Evolutionary conservation across 768 basidiomycete species (phyloP), one percentile per base, ranked within the genome.

Genomic region (Panaeolus papilionaceus): DNA sequence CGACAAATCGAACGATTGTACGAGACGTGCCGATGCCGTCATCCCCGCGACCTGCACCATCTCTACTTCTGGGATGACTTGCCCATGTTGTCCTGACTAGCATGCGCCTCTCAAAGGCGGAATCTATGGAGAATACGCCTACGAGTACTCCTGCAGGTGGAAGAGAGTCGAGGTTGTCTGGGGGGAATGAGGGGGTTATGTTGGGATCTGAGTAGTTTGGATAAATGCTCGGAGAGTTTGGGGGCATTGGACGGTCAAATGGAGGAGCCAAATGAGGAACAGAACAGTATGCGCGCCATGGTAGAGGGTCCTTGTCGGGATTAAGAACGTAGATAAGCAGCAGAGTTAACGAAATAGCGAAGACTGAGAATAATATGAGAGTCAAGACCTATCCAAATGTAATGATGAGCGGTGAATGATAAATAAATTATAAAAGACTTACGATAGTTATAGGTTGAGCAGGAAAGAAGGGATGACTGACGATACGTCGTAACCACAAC

Each of bases 241-340:
- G 77, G 75, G 68, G 73, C 62, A 67, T 85, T 72, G 70, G 82
- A 79, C 63, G 86, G 79, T 74, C 81, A 77, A 63, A 81, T 73
- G 69, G 84, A 81, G 66, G 82, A 71, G 61, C 84, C 37, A 78
- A 73, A 9, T 75, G 85, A 4, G 91, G 91, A 65, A 89, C 84
- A 26, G 92, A 88, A 79, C 97, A 99, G 76, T 97, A 98, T 23
- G 91, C 89, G 72, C 95, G 89, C 96, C 96, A 99, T 58, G 96
- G 96, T 7, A 98, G 82, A 23, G 95, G 92, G 64, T 92, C 90
- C 78, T 98, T 98, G 85, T 99, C 97, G 67, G 96, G 96, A 76
- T 98, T 96, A 75, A 98, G 86, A 69, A 96, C 86, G 79, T 98
- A 92, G 75, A 95, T 95, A 79, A 98, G 85, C 65, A 94, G 83